phyloP scores from a whole-genome alignment of 345 rosid species.

The Geranium rotundifolium region DNA sequence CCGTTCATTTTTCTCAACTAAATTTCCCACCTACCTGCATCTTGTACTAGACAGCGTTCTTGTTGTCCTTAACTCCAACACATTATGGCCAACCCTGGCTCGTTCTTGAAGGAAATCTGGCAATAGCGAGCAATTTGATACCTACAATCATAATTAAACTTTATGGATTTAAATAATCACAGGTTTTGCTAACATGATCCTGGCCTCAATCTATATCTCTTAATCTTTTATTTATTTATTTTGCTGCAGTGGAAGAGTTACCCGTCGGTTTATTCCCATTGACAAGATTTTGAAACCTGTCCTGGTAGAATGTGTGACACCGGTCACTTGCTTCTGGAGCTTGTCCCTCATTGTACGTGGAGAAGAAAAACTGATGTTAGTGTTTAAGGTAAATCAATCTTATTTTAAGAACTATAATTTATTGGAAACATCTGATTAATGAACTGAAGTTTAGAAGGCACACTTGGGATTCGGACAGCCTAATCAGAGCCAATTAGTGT shows the following conservation, averaged over 20 bases:
- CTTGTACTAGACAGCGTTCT: no score
- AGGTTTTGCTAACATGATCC: neutral
- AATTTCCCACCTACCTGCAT: no score
- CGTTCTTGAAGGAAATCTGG: neutral
- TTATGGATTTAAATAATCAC: neutral
- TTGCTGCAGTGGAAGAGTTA: constrained; percentile 43
- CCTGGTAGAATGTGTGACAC: constrained; percentile 61
- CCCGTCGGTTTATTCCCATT: constrained; percentile 54
- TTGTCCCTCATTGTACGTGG: constrained; percentile 50
- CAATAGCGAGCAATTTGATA: neutral
- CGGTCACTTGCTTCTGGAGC: constrained; percentile 82
- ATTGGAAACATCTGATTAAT: no score
- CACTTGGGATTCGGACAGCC: neutral
- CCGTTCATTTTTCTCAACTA: no score
- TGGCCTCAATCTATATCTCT: no score
- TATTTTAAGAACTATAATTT: neutral
- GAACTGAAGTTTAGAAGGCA: no score
- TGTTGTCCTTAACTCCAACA: neutral
- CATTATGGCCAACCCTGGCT: neutral
- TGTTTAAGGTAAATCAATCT: constrained; percentile 50
- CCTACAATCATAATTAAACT: neutral
- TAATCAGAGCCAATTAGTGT: no score
- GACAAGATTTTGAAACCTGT: constrained; percentile 75
- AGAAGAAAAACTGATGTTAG: constrained; percentile 54
- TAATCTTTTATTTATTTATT: neutral